These are phyloP conservation scores for Aspergillus bombycis DNA, from an alignment of 2,329 filamentous ascomycete species.

Conservation along the genomic window DNA sequence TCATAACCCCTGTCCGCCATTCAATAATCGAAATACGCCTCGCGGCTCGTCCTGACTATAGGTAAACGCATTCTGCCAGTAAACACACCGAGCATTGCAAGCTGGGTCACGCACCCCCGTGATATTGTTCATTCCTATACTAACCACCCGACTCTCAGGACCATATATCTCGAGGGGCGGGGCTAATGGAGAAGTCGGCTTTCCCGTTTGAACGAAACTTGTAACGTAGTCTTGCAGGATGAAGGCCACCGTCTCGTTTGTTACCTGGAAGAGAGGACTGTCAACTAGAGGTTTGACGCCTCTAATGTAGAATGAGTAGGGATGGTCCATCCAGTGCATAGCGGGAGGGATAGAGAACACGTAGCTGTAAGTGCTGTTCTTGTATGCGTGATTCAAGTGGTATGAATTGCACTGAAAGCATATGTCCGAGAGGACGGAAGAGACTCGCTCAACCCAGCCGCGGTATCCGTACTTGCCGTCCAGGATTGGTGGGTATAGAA, in stretches of 20 bases:
- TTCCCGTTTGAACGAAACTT: slow-evolving; percentile 40
- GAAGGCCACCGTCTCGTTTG: slow-evolving; percentile 35
- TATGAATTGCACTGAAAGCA: slow-evolving; percentile 58
- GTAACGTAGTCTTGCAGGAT: slow-evolving; percentile 44
- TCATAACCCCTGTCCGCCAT: too few relatives aligned
- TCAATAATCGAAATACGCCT: neutral
- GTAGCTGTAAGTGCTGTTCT: slow-evolving; percentile 55
- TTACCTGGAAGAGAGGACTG: slow-evolving; percentile 32
- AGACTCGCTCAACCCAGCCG: slow-evolving; percentile 46
- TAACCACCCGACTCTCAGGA: slow-evolving; percentile 45
- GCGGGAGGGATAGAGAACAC: slow-evolving; percentile 57
- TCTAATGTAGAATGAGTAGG: slow-evolving; percentile 54
- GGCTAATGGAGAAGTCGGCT: slow-evolving; percentile 38
- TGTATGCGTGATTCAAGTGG: slow-evolving; percentile 55
- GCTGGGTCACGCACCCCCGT: slow-evolving; percentile 48
- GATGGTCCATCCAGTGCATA: slow-evolving; percentile 56
- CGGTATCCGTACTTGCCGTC: slow-evolving; percentile 53
- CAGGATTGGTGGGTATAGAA: slow-evolving; percentile 57
- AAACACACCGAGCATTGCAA: slow-evolving; percentile 54
- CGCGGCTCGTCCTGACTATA: neutral
- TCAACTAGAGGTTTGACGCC: slow-evolving; percentile 39
- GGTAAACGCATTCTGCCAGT: slow-evolving; percentile 53
- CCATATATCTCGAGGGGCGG: slow-evolving; percentile 54
- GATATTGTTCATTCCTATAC: slow-evolving; percentile 48
- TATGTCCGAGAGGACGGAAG: slow-evolving; percentile 48